phyloP scores from a whole-genome alignment of 306 rosid genomes.

The Quercus gilva region DNA sequence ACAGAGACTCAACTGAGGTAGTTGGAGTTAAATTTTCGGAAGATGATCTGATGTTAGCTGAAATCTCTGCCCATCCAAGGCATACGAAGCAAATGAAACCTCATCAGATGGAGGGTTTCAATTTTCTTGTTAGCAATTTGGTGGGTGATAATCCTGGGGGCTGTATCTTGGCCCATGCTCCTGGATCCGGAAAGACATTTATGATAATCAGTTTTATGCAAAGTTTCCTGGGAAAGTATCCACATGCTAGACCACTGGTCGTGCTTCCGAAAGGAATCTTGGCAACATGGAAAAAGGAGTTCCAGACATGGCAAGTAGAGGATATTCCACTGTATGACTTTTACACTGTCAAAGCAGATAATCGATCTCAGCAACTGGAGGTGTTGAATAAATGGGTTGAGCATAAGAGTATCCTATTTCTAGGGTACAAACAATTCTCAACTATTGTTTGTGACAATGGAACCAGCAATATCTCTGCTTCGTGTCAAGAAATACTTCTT shows the following conservation, averaged over 20 bases:
- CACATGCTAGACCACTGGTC: slow-evolving; percentile 80
- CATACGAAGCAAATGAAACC: slow-evolving; percentile 87
- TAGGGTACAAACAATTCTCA: slow-evolving; percentile 92
- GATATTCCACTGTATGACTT: slow-evolving; percentile 75
- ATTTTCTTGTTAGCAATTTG: slow-evolving; percentile 81
- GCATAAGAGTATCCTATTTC: slow-evolving; percentile 75
- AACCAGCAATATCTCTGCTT: slow-evolving; percentile 26
- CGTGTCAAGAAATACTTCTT: slow-evolving; percentile 69
- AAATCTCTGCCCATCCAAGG: slow-evolving; percentile 76
- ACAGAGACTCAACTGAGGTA: slow-evolving; percentile 32
- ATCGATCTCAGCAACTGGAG: slow-evolving; percentile 59
- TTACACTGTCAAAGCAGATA: slow-evolving; percentile 78
- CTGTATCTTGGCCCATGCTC: slow-evolving; percentile 95
- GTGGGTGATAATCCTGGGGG: slow-evolving; percentile 85
- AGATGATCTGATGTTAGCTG: slow-evolving; percentile 45
- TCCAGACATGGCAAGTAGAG: slow-evolving; percentile 89
- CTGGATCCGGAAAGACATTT: slow-evolving; percentile 95
- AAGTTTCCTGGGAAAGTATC: slow-evolving; percentile 89
- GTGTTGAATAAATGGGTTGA: slow-evolving; percentile 76
- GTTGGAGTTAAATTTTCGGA: slow-evolving; percentile 50
- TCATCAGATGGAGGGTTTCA: slow-evolving; percentile 90
- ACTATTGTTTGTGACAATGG: slow-evolving; percentile 62
- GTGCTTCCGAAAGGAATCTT: slow-evolving; percentile 96
- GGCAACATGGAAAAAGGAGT: slow-evolving; percentile 90
- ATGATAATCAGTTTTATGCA: slow-evolving; percentile 98